Base-by-base conservation (phyloP, 106 monocot species). In the Allium cepa region DNA sequence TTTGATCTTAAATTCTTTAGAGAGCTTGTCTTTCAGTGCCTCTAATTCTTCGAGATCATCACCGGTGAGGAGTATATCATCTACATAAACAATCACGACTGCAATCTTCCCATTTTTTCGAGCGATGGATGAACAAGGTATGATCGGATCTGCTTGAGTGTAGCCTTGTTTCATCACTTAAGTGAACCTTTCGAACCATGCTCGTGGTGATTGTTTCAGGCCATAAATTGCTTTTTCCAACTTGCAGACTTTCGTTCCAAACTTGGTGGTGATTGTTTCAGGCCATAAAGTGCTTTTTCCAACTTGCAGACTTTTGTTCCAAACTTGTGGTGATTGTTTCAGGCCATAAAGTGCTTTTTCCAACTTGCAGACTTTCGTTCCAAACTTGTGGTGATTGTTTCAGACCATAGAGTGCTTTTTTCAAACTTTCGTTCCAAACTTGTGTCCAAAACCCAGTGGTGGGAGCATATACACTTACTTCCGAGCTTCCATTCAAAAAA, bases 31-130 rank as follows among this genome's bases (percentile, higher is more conserved):
- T 46, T 64, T 64, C 7, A 64, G 64, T 46, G 15, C 8, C 0
- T 10, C 11, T 14, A 64, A 46, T 47, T 11, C 47, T 46, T 11
- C 11, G 10, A 9, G 9, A 64, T 64, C 64, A 10, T 36, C 47
- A 17, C 64, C 46, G 0, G 64, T 64, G 14, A 64, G 11, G 3
- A 64, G 15, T 13, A 64, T 64, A 16, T 64, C 64, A 64, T 64
- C 64, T 0, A 64, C 28, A n/a, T 64, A 64, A 11, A 64, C 64
- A 9, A 64, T 10, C 2, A 64, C 3, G 46, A 46, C 11, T 27
- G 13, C 16, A 64, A 13, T 10, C 52, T 22, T 22, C 22, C 52
- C 52, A 0, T 53, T 53, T 53, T 53, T 9, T 9, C 9, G 52
- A 10, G 52, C 13, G 52, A 13, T 0, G 1, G 52, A 53, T 10